Percentiles rank a stretch among this genome's conserved stretches.
phyloP scores from a whole-genome alignment of 176 grass and related monocot species.

The Eleusine indica region DNA sequence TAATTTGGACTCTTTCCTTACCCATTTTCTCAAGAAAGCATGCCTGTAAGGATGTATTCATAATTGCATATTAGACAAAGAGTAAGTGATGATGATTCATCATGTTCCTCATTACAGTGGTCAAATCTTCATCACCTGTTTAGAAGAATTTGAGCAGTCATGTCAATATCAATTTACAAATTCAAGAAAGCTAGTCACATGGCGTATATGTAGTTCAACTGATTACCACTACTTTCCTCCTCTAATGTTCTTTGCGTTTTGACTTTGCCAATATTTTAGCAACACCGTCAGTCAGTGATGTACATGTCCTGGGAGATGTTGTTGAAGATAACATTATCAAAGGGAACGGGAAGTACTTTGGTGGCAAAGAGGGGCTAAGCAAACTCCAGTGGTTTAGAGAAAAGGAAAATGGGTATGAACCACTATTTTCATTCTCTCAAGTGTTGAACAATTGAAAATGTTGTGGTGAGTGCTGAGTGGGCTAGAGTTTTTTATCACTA shows the following conservation, averaged over 20 bases:
- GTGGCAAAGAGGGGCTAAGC: conserved; percentile 89
- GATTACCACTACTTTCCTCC: background rate
- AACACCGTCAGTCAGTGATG: conserved; percentile 85
- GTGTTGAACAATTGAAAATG: conserved; percentile 19
- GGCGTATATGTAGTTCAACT: background rate
- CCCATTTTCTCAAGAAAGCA: too few species aligned
- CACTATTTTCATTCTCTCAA: conserved; percentile 10
- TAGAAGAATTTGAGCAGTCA: conserved; percentile 9
- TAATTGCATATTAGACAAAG: too few species aligned
- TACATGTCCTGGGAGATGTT: conserved; percentile 74
- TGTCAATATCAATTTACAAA: conserved; percentile 25
- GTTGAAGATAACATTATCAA: conserved; percentile 77
- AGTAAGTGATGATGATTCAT: conserved; percentile 31
- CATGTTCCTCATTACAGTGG: background rate
- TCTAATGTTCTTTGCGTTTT: conserved; percentile 35
- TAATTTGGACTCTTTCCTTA: too few species aligned
- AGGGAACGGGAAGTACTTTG: conserved; percentile 81
- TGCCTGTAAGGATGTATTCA: too few species aligned
- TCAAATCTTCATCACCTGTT: conserved; percentile 14
- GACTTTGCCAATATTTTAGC: conserved; percentile 60
- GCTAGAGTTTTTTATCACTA: conserved; percentile 21
- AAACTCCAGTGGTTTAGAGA: conserved; percentile 86
- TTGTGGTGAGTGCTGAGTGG: background rate
- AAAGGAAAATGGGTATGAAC: conserved; percentile 75
- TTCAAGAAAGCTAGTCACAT: conserved; percentile 29